Percentiles rank a stretch among this genome's conserved stretches.
phyloP scores from a whole-genome alignment of 2,329 filamentous ascomycete genomes.

The Pseudogymnoascus sp. region DNA sequence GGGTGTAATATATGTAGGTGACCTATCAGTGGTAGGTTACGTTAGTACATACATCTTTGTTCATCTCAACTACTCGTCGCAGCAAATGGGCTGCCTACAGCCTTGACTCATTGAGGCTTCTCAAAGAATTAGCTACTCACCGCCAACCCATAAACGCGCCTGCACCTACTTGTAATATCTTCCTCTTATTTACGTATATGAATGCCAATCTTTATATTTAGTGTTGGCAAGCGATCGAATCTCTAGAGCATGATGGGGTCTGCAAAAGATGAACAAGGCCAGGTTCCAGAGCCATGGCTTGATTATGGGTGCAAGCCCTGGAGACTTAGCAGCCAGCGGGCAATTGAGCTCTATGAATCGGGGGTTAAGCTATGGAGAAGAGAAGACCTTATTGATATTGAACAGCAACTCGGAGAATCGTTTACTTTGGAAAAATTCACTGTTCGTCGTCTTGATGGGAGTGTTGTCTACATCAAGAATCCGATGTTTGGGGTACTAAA shows the following conservation, averaged over 20 bases:
- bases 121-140: too few species aligned
- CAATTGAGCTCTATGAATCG: slow-evolving; percentile 18
- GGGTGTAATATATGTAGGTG: neutral
- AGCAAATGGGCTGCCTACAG: neutral
- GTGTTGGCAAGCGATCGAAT: neutral
- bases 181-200: neutral
- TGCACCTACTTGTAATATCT: neutral
- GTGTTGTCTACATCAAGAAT: slow-evolving; percentile 19
- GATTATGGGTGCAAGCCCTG: slow-evolving; percentile 14
- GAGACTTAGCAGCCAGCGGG: slow-evolving; percentile 15
- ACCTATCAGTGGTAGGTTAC: too few species aligned
- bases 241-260: neutral
- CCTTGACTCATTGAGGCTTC: too few species aligned
- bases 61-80: neutral
- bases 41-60: neutral
- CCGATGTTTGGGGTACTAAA: slow-evolving; percentile 18
- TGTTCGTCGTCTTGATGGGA: slow-evolving; percentile 22
- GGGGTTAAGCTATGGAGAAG: slow-evolving; percentile 20
- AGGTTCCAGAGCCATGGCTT: slow-evolving; percentile 21
- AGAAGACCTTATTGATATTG: slow-evolving; percentile 19
- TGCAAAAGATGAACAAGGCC: slow-evolving; percentile 1
- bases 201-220: neutral
- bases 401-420: slow-evolving; percentile 21
- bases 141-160: neutral
- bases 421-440: slow-evolving; percentile 19